Evolutionary conservation across 2,329 filamentous ascomycete species (phyloP), one percentile per base, ranked within the genome.

Genomic region (Neonectria ditissima): DNA sequence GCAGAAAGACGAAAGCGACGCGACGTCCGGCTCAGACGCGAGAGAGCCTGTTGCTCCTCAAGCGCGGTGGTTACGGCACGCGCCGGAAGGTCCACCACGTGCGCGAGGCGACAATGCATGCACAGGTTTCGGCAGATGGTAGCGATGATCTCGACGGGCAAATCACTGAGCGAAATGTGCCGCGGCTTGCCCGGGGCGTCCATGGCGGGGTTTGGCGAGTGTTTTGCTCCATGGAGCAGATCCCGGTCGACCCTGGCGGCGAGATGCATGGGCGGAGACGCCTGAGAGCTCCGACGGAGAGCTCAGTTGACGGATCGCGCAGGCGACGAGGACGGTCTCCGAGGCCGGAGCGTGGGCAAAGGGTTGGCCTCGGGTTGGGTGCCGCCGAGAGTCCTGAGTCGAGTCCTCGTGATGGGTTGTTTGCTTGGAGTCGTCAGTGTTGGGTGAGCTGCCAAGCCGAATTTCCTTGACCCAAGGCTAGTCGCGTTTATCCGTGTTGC

Each of bases 121-220:
- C 72, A 74, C 13, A 74, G 59, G 44, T 73, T 69, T 22, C 67
- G 67, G 22, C 72, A 74, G 32, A 74, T 72, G n/a, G 69, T 48
- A 24, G 72, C 63, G 26, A 74, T 60, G 50, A 74, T 74, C 69
- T 74, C 72, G 6, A 68, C 67, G 14, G 72, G 72, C 5, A 74
- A 58, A 55, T 69, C 61, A 1, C 59, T 60, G 4, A 74, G 68
- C 16, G 70, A 73, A 48, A 66, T 58, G 11, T 56, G 58, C 13
- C 65, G 57, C 24, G 45, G 62, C 26, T 63, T 7, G 58, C 57
- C 58, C 60, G 52, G 53, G 11, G 37, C 52, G 41, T 18, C 53
- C 47, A 41, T 48, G 50, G 57, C 47, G 52, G 43, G 57, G 50
- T 34, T 60, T 48, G 57, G 43, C 51, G 57, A 62, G 52, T 39